Evolutionary conservation across 257 asterid genomes (phyloP), one percentile per base, ranked within the genome.

Genomic region (Nicotiana undulata): DNA sequence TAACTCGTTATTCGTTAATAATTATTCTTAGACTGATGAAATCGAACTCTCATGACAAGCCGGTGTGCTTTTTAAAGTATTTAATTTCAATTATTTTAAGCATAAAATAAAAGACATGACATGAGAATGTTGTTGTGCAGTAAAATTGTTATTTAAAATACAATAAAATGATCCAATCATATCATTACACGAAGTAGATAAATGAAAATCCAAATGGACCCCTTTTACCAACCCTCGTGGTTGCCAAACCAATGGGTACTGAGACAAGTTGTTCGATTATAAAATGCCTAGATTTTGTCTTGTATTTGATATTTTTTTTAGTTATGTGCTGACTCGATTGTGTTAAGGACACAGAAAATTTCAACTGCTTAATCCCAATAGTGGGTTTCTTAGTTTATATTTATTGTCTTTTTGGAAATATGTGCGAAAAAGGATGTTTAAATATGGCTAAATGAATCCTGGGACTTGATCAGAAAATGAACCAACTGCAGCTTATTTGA

Each of bases 101-200:
- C 15, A 22, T 74, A 22, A 15, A 49, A 49, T 40, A 68, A 20
- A 20, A 70, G 20, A 70, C 58, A 44, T 74, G 61, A 49, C 78
- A 74, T 74, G 78, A 74, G 78, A 49, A 74, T 74, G 24, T 74
- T 72, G 61, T 49, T 74, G 40, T 74, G 61, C 49, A 49, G 37
- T 44, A 22, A 74, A 72, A 40, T 9, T 49, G 15, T 46, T 6
- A 24, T 49, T 46, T 1, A 72, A 72, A 72, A 13, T 12, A 2
- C 17, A 12, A 46, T 22, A 46, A 46, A 52, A 74, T 16, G 49
- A 24, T 74, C 61, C 78, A 74, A 74, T 74, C 24, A 15, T 4
- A 74, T 49, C 24, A 49, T 74, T 74, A 74, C 78, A 74, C 24
- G 61, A 74, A 24, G 13, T 10, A 49, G 61, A 49, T 3, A 24